Evolutionary conservation across 345 rosid species (phyloP).

Genomic region (Toxicodendron radicans): DNA sequence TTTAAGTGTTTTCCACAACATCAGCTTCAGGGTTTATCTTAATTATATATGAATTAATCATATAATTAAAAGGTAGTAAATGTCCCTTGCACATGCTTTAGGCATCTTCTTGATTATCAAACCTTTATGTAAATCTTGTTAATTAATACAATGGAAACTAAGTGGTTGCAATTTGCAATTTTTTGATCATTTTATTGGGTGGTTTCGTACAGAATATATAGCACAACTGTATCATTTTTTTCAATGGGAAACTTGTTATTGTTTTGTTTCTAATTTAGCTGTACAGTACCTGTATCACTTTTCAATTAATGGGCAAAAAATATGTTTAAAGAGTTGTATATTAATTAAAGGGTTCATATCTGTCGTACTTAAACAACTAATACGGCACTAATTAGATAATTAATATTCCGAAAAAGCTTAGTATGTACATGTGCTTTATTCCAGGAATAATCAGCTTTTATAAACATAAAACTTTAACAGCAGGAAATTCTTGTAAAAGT

Average conservation of each 20-base stretch:
- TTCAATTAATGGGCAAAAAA: neutral
- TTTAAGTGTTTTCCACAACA: no score
- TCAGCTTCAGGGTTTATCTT: no score
- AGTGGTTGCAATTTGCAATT: neutral
- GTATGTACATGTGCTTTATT: neutral
- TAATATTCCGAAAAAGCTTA: neutral
- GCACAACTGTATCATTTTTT: conserved; percentile 12
- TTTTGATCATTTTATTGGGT: conserved; percentile 13
- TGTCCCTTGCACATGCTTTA: neutral
- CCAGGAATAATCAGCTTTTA: neutral
- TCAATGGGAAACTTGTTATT: neutral
- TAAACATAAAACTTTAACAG: neutral
- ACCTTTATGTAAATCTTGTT: neutral
- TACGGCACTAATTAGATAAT: neutral
- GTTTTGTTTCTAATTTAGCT: neutral
- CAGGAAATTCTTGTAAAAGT: neutral
- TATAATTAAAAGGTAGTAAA: neutral
- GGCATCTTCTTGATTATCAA: conserved; percentile 14
- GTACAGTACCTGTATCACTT: conserved; percentile 12
- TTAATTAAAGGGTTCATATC: neutral
- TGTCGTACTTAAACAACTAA: neutral
- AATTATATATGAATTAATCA: no score
- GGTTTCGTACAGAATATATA: conserved; percentile 7
- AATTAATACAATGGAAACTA: neutral
- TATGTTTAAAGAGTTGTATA: neutral